These are phyloP conservation scores for Solanum sitiens DNA, from an alignment of 257 asterid species.

Conservation along the genomic window DNA sequence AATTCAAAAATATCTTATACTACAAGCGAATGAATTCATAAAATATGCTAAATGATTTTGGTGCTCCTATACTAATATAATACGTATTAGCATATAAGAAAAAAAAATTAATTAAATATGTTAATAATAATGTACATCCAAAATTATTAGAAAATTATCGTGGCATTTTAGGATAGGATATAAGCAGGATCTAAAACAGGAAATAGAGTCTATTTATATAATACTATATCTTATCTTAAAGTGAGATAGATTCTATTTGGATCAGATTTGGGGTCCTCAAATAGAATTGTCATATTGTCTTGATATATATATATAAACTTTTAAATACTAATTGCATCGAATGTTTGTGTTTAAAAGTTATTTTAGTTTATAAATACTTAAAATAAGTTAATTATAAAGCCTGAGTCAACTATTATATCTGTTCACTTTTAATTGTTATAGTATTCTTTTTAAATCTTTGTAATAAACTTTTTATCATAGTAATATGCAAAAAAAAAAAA, in stretches of 20 bases:
- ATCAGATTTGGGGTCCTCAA: neutral
- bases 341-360: neutral
- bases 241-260: neutral
- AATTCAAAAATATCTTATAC: too few species aligned
- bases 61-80: neutral
- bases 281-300: neutral
- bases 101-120: too few species aligned
- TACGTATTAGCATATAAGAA: neutral
- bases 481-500: too few species aligned
- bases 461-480: too few species aligned
- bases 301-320: neutral
- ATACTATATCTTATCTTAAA: neutral
- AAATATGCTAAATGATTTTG: neutral
- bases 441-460: too few species aligned
- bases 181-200: neutral
- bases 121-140: neutral
- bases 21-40: too few species aligned
- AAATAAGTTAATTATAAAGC: too few species aligned
- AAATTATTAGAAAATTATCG: neutral
- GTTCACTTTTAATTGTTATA: too few species aligned
- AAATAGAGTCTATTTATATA: neutral
- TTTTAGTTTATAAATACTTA: too few species aligned
- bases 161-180: neutral
- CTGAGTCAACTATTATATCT: fast-evolving
- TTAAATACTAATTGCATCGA: neutral